Conservation (phyloP, 495 filamentous ascomycete genomes). For the Penicillium waksmanii region DNA sequence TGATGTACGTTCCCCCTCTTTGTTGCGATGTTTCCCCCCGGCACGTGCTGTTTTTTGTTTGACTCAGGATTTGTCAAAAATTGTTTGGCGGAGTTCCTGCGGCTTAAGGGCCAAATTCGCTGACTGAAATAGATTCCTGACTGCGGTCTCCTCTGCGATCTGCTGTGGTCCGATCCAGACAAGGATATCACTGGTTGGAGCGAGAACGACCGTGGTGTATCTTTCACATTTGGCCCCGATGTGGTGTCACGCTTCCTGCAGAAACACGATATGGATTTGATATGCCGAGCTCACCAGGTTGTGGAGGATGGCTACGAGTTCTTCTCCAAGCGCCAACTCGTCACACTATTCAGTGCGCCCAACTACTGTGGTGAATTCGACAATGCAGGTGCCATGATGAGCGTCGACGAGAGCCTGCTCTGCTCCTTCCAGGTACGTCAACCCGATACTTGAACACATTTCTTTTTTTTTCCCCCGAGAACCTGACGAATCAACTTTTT, state of each 20-base stretch:
- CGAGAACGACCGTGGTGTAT: conserved; percentile 98
- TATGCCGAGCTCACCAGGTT: conserved; percentile 98
- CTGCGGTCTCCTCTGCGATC: conserved; percentile 95
- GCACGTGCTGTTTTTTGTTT: conserved; percentile 6
- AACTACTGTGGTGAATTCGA: conserved; percentile 99
- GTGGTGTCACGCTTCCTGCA: conserved; percentile 98
- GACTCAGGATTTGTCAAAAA: conserved; percentile 19
- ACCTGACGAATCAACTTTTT: conserved; percentile 12
- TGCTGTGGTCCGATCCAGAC: conserved; percentile 98
- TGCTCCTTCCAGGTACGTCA: conserved; percentile 92
- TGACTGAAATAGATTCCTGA: conserved; percentile 85
- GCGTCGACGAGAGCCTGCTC: conserved; percentile 97
- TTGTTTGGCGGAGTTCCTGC: conserved; percentile 39
- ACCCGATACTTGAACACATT: conserved; percentile 28
- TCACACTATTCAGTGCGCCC: conserved; percentile 96
- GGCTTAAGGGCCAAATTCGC: conserved; percentile 50
- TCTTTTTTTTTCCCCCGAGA: neutral
- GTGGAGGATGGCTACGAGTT: conserved; percentile 99
- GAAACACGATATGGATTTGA: conserved; percentile 99
- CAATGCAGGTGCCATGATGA: conserved; percentile 99
- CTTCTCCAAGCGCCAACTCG: conserved; percentile 97
- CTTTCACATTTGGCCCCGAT: conserved; percentile 99
- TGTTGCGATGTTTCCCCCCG: conserved; percentile 10
- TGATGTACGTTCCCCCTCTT: conserved; percentile 69
- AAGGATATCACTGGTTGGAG: conserved; percentile 99